Conservation (phyloP, 106 monocot genomes). For the Apostasia ramifera region DNA sequence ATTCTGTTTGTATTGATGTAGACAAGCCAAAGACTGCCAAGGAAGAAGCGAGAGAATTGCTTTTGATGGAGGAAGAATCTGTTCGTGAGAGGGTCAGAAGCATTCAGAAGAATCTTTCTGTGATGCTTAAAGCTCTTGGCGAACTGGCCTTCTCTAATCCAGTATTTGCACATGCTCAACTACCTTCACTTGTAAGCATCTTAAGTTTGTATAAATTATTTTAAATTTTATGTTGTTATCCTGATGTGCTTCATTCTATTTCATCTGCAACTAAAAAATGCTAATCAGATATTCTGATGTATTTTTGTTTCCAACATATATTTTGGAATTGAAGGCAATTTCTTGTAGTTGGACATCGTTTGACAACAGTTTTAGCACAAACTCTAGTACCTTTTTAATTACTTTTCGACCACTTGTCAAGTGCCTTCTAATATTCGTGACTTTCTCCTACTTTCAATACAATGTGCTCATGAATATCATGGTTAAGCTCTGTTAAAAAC, state of each 20-base stretch:
- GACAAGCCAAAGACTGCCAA: constrained; percentile 79
- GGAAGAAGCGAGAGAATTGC: constrained; percentile 86
- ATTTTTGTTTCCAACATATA: no score
- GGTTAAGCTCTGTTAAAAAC: no score
- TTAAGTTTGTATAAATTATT: not conserved
- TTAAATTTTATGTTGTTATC: not conserved
- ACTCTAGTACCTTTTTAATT: no score
- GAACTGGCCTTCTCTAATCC: constrained; percentile 80
- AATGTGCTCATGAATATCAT: no score
- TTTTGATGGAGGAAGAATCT: constrained; percentile 70
- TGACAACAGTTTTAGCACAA: no score
- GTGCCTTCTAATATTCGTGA: no score
- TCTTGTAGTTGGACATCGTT: no score
- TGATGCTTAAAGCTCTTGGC: constrained; percentile 79
- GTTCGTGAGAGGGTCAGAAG: constrained; percentile 58
- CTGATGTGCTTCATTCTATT: not conserved
- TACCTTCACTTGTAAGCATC: constrained; percentile 71
- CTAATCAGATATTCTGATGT: no score
- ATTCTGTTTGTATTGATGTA: constrained; percentile 7
- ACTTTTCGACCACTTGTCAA: no score
- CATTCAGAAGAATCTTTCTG: constrained; percentile 62
- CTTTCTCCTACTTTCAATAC: no score
- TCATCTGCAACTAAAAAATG: not conserved
- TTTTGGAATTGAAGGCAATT: no score
- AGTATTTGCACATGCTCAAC: constrained; percentile 75